Evolutionary conservation across 805 yeast genomes (phyloP), one percentile per base, ranked within the genome.

Genomic region (Lipomyces chichibuensis): DNA sequence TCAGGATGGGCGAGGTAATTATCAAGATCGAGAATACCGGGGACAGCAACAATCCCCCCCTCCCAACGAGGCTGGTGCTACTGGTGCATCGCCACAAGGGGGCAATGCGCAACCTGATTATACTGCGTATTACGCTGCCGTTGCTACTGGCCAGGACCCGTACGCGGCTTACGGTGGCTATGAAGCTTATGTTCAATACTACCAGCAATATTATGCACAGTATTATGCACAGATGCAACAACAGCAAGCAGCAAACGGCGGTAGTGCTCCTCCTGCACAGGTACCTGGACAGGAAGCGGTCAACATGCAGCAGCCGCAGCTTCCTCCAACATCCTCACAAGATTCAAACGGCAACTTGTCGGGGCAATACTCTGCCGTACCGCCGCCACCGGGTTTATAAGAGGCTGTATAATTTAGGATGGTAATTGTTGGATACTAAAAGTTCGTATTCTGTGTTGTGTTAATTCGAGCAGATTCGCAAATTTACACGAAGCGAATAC

Each of bases 101-200:
- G 62, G 53, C 6, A 57, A 54, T 27, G 46, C 53, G 43, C 63
- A 67, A 20, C 71, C 71, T 17, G 72, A 70, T 43, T 69, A 70
- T 59, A 65, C 71, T 3, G 68, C 72, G 17, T 70, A 67, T 55
- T 70, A 70, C 52, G 72, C 68, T 9, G 69, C 68, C 32, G 70
- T 63, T 20, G 74, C 72, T 4, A 67, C 71, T 4, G 74, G 73
- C 20, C 70, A 65, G 27, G 74, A 72, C 57, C 74, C 74, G 39
- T 72, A 72, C 57, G 73, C 74, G 5, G 73, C 72, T 29, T 72
- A 72, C 49, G 74, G 74, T 37, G 74, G 74, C 29, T 72, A 72
- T 54, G 72, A 72, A 25, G 73, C 68, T 11, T 72, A 72, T 63
- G 71, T 70, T 39, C 70, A 61, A 58, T 69, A 70, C 46, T 72